A percentile compares a stretch with the other conserved stretches of the same genome.
Conservation (phyloP, 495 filamentous ascomycete species). For the Daldinia decipiens region DNA sequence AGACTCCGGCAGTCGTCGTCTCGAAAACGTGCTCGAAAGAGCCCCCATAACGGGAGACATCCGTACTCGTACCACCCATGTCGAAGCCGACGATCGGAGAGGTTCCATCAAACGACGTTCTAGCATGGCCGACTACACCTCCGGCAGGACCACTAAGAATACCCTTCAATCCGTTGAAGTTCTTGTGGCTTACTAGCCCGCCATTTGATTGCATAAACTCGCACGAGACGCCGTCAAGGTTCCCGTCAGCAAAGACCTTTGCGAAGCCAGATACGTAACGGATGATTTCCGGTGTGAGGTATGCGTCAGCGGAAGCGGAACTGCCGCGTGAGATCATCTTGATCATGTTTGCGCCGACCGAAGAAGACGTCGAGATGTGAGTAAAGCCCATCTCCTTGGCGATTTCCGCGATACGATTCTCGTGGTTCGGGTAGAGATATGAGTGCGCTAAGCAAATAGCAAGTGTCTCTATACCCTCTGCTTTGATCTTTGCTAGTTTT, state of each 20-base stretch:
- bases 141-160: conserved; percentile 84
- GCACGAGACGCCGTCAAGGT: conserved; percentile 73
- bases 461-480: conserved; percentile 53
- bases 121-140: conserved; percentile 91
- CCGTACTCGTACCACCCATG: conserved; percentile 94
- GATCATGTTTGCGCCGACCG: conserved; percentile 78
- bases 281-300: conserved; percentile 93
- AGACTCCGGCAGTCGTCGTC: conserved; percentile 94
- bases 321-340: conserved; percentile 85
- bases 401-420: conserved; percentile 66
- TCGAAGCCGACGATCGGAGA: conserved; percentile 96
- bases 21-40: conserved; percentile 95
- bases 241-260: conserved; percentile 73
- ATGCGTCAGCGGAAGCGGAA: conserved; percentile 90
- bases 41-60: conserved; percentile 88
- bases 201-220: conserved; percentile 91
- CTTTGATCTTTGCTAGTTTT: conserved; percentile 66
- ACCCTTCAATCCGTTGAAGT: conserved; percentile 77
- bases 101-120: conserved; percentile 92
- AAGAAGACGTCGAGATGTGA: conserved; percentile 81
- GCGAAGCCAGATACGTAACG: conserved; percentile 94
- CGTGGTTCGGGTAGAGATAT: conserved; percentile 82
- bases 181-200: conserved; percentile 77
- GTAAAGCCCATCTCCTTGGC: conserved; percentile 78
- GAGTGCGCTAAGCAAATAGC: conserved; percentile 84